Evolutionary conservation across 768 basidiomycete genomes (phyloP), one percentile per base, ranked within the genome.

Genomic region (Naganishia friedmannii): DNA sequence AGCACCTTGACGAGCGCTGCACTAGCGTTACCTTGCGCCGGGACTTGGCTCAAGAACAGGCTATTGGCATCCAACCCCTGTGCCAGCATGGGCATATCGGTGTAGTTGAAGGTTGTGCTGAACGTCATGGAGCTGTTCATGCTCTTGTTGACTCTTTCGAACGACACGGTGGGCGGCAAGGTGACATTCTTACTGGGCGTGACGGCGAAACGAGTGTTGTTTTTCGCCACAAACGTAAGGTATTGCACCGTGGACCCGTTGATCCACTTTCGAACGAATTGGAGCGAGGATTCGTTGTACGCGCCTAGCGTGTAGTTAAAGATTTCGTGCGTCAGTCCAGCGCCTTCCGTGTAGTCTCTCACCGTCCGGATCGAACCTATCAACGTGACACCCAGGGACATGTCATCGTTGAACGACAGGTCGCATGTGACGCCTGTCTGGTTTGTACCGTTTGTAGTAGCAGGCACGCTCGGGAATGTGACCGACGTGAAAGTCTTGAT

Each of bases 221-320:
- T 76, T 10, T 78, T 73, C 42, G 79, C 79, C 70, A 79, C 79
- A 19, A 74, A 72, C 8, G 70, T 69, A 29, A 79, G 76, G 21
- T 77, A 75, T 19, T 80, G 76, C 5, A 77, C 72, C 0, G 83
- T 83, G 21, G 78, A 74, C 3, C 78, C 77, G 74, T 85, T 85
- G 70, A 85, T 83, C 77, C 82, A 83, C 51, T 79, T 76, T 48
- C 83, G 77, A 67, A 84, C 81, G 2, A 85, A 77, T 15, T 80
- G 79, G 26, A 84, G 77, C 37, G 76, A 79, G 3, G 82, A 82
- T n/a, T 72, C 65, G 57, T 79, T 80, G 70, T 76, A 80, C 17
- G 77, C 73, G 5, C 76, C 72, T 17, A 84, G 75, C 2, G 83
- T 84, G 73, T 85, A 85, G 74, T 84, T 84, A 79, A 85, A 85